Base-by-base conservation (phyloP, 1,139 yeast genomes). In the Nadsonia commutata region DNA sequence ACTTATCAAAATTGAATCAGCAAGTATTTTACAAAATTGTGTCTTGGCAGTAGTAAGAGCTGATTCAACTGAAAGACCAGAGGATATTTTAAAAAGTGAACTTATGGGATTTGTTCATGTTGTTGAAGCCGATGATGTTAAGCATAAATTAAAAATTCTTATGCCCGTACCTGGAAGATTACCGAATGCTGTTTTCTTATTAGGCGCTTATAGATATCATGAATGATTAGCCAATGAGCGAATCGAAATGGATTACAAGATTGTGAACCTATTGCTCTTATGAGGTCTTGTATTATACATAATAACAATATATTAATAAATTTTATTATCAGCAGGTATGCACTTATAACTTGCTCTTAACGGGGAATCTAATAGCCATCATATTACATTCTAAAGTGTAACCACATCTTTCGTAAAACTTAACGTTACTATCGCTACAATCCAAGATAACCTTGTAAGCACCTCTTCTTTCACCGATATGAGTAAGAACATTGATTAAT, bases 381-480 rank as follows among this genome's bases (percentile, higher is more conserved):
- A 83, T 93, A 38, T 76, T 66, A 5, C 95, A 95, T 36, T 57
- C 58, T 18, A 52, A 46, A 9, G 52, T 47, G 52, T 59, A 63
- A 33, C 77, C 80, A 84, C 98, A 93, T 63, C 86, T 90, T 54
- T 85, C 84, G 59, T 90, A 90, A 63, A 90, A 90, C 2, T 76
- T 80, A 33, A 77, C 80, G 56, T 90, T 90, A 46, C 76, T 74
- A 18, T 75, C 78, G 42, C 83, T 80, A 62, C 98, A 90, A 63
- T 93, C 97, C 56, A 90, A 68, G 43, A 90, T 82, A 16, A 84
- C 79, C 65, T 90, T 90, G 63, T 90, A 90, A 54, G 94, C 86
- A 3, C 90, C 93, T 18, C 55, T 58, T 2, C 62, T 54, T 46
- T 71, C 55, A 4, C 84, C 95, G 39, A 81, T 58, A 21, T 67